A percentile compares a stretch with the other conserved stretches of the same genome.
phyloP scores from a whole-genome alignment of 108 stramenopile species.

The Fistulifera pelliculosa region DNA sequence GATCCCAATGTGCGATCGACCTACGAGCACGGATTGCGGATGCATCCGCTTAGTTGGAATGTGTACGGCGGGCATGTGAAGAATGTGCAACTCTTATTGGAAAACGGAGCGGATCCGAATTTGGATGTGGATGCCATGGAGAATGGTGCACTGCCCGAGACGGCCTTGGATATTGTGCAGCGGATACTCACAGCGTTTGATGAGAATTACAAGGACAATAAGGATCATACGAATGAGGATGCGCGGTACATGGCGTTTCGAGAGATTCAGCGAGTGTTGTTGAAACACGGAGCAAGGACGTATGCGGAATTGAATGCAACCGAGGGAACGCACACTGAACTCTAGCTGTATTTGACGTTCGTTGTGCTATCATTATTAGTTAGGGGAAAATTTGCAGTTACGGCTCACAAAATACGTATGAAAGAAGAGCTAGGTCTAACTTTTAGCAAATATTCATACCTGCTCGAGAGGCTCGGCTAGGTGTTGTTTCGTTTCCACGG shows the following conservation, averaged over 20 bases:
- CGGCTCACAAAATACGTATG: too few species aligned
- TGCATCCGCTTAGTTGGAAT: conserved; percentile 81
- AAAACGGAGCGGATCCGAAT: conserved; percentile 69
- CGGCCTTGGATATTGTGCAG: conserved; percentile 61
- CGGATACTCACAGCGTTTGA: conserved; percentile 26
- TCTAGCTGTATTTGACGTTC: too few species aligned
- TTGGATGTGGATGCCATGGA: conserved; percentile 54
- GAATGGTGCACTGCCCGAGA: conserved; percentile 18
- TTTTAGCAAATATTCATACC: too few species aligned
- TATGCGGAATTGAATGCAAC: not conserved
- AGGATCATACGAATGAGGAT: not conserved
- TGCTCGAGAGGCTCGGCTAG: too few species aligned
- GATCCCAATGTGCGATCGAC: conserved; percentile 73
- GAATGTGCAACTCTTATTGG: conserved; percentile 45
- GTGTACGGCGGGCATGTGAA: conserved; percentile 66
- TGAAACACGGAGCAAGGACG: conserved; percentile 6
- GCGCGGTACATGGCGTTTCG: not conserved
- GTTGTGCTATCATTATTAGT: too few species aligned
- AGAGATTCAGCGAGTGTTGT: conserved; percentile 7
- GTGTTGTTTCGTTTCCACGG: too few species aligned
- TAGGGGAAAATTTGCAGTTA: too few species aligned
- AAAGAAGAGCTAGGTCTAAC: too few species aligned
- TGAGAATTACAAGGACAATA: not conserved
- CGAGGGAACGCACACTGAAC: too few species aligned
- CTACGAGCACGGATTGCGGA: conserved; percentile 55